These are phyloP conservation scores for Ganoderma lingzhi DNA, from an alignment of 1,284 basidiomycete species.

Conservation along the genomic window DNA sequence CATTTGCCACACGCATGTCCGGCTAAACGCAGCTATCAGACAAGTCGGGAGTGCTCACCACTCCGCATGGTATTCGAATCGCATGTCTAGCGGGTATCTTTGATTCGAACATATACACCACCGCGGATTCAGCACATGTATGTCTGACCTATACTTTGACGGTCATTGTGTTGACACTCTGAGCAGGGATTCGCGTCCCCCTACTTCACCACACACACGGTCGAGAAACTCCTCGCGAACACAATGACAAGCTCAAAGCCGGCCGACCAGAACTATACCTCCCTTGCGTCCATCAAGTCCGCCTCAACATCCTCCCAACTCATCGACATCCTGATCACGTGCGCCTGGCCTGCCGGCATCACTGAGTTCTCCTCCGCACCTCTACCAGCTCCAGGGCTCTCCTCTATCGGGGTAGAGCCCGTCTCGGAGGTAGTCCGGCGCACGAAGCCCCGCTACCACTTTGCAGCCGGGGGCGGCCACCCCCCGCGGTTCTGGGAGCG, in stretches of 20 bases:
- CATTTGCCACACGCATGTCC: background rate
- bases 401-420: conserved; percentile 58
- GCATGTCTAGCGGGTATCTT: conserved; percentile 86
- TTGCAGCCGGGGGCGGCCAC: conserved; percentile 66
- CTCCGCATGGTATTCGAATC: conserved; percentile 85
- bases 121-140: conserved; percentile 67
- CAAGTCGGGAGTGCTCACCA: conserved; percentile 85
- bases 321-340: conserved; percentile 87
- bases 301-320: conserved; percentile 65
- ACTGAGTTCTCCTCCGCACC: conserved; percentile 67
- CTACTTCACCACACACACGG: conserved; percentile 73
- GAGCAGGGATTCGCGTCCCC: conserved; percentile 74
- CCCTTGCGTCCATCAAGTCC: conserved; percentile 74
- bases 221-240: conserved; percentile 77
- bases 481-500: conserved; percentile 89
- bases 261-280: conserved; percentile 57
- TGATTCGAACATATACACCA: conserved; percentile 65
- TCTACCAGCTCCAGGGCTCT: conserved; percentile 55
- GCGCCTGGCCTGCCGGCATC: conserved; percentile 79
- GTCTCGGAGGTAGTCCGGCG: conserved; percentile 73
- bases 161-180: background rate
- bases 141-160: conserved; percentile 33
- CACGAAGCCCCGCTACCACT: conserved; percentile 82
- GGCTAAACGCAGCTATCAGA: conserved; percentile 52
- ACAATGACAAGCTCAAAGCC: conserved; percentile 59